A percentile compares a stretch with the other conserved stretches of the same genome.
These are phyloP conservation scores for Aureoboletus auriporus DNA, from an alignment of 768 basidiomycete genomes.

Conservation along the genomic window DNA sequence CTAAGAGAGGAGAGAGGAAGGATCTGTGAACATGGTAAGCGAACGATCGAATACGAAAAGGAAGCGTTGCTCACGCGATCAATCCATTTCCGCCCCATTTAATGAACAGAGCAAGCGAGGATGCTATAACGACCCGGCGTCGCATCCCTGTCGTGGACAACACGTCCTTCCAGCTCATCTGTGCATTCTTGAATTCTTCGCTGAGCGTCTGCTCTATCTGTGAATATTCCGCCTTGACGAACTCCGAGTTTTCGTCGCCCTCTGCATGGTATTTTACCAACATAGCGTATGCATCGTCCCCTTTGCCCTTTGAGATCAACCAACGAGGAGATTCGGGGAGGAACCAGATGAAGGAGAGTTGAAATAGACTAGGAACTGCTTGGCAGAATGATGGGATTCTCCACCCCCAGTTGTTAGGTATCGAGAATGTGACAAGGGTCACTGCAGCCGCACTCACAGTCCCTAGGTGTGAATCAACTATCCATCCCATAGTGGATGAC, in stretches of 20 bases:
- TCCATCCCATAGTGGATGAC: too few relatives aligned
- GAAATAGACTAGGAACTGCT: conserved; percentile 48
- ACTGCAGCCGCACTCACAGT: conserved; percentile 39
- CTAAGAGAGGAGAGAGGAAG: background rate
- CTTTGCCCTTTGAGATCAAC: conserved; percentile 45
- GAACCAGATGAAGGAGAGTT: conserved; percentile 43
- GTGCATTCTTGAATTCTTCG: conserved; percentile 5
- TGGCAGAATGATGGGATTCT: conserved; percentile 36
- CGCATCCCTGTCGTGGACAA: conserved; percentile 12
- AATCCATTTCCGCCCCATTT: conserved; percentile 11
- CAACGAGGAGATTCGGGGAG: too few relatives aligned
- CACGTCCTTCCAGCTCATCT: background rate
- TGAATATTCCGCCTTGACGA: conserved; percentile 41
- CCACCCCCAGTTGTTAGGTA: conserved; percentile 30
- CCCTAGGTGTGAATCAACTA: conserved; percentile 2
- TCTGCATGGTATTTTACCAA: conserved; percentile 60
- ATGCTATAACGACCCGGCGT: conserved; percentile 4
- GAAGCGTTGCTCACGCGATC: conserved; percentile 2
- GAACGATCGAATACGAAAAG: background rate
- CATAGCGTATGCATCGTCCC: conserved; percentile 42
- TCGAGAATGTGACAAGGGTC: conserved; percentile 62
- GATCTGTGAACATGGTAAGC: background rate
- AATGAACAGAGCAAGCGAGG: conserved; percentile 3
- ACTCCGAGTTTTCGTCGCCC: conserved; percentile 38
- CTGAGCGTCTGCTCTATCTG: conserved; percentile 55